phyloP scores from a whole-genome alignment of 2,329 filamentous ascomycete species.

The Aspergillus brasiliensis region DNA sequence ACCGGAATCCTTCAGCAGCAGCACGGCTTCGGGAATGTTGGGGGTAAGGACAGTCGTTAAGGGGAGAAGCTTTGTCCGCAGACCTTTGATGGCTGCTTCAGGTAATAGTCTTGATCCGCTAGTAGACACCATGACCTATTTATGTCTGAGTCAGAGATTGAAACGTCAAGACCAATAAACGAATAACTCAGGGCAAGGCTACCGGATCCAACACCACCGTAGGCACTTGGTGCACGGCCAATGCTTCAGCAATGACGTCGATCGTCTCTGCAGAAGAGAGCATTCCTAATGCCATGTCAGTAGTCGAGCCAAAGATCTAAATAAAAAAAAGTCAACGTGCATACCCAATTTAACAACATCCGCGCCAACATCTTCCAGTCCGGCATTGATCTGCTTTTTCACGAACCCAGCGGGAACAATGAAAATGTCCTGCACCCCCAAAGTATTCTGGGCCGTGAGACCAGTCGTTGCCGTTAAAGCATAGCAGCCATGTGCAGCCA shows the following conservation, averaged over 20 bases:
- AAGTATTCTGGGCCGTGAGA: conserved; percentile 93
- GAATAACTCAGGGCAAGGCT: conserved; percentile 31
- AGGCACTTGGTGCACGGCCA: conserved; percentile 60
- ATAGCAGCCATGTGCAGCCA: conserved; percentile 89
- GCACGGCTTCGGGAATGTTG: conserved; percentile 51
- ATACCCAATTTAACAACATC: conserved; percentile 91
- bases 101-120: conserved; percentile 52
- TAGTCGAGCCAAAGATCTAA: neutral
- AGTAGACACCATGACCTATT: conserved; percentile 78
- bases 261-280: conserved; percentile 73
- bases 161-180: neutral
- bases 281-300: conserved; percentile 65
- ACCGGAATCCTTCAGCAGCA: conserved; percentile 48
- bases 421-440: conserved; percentile 79
- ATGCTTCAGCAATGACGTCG: conserved; percentile 65
- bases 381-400: conserved; percentile 80
- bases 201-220: conserved; percentile 75
- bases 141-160: conserved; percentile 17
- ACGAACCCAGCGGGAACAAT: conserved; percentile 77
- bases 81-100: conserved; percentile 41
- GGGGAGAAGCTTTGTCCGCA: conserved; percentile 46
- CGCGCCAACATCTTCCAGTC: conserved; percentile 78
- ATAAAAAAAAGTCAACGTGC: neutral
- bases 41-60: conserved; percentile 51
- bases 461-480: conserved; percentile 95